phyloP scores from a whole-genome alignment of 2,329 filamentous ascomycete species.

The Thermomyces lanuginosus region DNA sequence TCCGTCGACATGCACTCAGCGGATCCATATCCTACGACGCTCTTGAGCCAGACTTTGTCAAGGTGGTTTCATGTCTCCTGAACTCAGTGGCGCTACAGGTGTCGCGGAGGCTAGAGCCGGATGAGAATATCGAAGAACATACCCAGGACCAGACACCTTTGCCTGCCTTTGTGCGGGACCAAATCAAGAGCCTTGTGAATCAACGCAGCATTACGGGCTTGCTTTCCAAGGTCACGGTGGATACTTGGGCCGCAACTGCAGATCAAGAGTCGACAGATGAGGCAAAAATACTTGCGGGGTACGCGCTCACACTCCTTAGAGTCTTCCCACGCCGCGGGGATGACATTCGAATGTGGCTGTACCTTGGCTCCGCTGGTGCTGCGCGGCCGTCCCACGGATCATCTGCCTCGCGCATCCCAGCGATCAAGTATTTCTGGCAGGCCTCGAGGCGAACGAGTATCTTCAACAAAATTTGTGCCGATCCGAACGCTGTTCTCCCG shows the following conservation, averaged over 20 bases:
- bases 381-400: conserved; percentile 22
- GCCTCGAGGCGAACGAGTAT: conserved; percentile 41
- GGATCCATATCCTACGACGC: conserved; percentile 20
- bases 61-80: conserved; percentile 39
- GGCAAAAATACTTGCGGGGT: conserved; percentile 63
- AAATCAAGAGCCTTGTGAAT: conserved; percentile 56
- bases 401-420: conserved; percentile 35
- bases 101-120: conserved; percentile 32
- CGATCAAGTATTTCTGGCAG: conserved; percentile 75
- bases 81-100: conserved; percentile 41
- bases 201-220: conserved; percentile 55
- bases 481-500: conserved; percentile 42
- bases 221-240: conserved; percentile 28
- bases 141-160: conserved; percentile 17
- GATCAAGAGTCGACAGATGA: conserved; percentile 34
- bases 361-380: conserved; percentile 58
- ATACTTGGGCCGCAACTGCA: too few relatives aligned
- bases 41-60: conserved; percentile 39
- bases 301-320: conserved; percentile 67
- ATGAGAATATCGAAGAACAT: conserved; percentile 16
- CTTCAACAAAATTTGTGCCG: conserved; percentile 40
- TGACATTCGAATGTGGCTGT: conserved; percentile 89
- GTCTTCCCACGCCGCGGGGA: conserved; percentile 71
- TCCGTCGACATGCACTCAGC: conserved; percentile 34
- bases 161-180: conserved; percentile 43